Conservation (phyloP, 2,329 filamentous ascomycete species). For the Ophiostoma sp. region DNA sequence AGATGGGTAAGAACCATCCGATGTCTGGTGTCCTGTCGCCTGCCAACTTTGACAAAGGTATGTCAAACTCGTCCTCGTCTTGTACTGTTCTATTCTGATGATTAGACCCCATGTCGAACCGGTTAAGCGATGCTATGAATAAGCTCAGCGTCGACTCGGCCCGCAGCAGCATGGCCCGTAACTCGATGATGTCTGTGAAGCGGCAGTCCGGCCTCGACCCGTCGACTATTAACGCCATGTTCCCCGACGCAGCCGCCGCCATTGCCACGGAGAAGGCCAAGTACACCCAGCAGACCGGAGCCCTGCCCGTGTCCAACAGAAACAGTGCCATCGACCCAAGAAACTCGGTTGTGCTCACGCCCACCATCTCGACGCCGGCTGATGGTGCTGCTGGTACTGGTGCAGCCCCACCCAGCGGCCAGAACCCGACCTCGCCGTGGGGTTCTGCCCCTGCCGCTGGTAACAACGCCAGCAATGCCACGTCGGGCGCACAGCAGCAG, state of each 20-base stretch:
- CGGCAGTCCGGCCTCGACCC: conserved; percentile 91
- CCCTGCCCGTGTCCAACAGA: conserved; percentile 81
- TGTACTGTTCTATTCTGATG: background rate
- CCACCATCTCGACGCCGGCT: conserved; percentile 66
- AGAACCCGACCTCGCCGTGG: conserved; percentile 78
- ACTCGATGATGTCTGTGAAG: conserved; percentile 73
- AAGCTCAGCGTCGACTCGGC: conserved; percentile 85
- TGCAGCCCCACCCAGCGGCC: conserved; percentile 52
- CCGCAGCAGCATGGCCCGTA: conserved; percentile 78
- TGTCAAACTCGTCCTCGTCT: background rate
- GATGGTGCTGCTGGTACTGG: conserved; percentile 58
- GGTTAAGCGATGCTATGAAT: conserved; percentile 92
- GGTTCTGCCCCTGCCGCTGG: conserved; percentile 37
- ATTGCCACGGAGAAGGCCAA: conserved; percentile 98
- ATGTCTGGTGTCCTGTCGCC: conserved; percentile 95
- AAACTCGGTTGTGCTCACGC: conserved; percentile 60
- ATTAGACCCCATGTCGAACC: conserved; percentile 91
- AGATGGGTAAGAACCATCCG: conserved; percentile 97
- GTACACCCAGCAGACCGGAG: conserved; percentile 91
- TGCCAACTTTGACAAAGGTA: conserved; percentile 93
- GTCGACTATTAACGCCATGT: conserved; percentile 96
- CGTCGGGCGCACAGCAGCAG: conserved; percentile 71
- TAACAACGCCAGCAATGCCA: conserved; percentile 34
- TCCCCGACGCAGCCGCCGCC: conserved; percentile 95
- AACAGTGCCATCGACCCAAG: conserved; percentile 82